A percentile compares a stretch with the other conserved stretches of the same genome.
Evolutionary conservation across 2,329 filamentous ascomycete species (phyloP).

Genomic region (Calonectria henricotiae): DNA sequence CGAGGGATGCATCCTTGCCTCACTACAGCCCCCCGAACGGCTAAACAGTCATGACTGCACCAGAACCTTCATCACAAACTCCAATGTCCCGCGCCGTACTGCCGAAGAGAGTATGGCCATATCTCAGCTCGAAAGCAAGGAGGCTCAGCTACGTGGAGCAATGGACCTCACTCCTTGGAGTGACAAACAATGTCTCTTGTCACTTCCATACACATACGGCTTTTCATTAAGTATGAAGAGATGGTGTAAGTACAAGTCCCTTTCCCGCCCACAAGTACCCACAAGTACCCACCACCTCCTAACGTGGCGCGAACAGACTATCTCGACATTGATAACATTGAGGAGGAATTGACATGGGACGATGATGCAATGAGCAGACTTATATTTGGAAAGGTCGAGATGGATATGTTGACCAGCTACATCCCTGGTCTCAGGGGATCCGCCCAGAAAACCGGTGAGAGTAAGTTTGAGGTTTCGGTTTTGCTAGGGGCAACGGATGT

Average conservation of each 20-base stretch:
- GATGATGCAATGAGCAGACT: constrained; percentile 4
- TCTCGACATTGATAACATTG: background rate
- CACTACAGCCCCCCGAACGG: background rate
- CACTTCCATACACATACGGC: constrained; percentile 22
- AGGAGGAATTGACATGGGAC: constrained; percentile 26
- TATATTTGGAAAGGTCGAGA: constrained; percentile 29
- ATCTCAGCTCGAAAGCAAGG: background rate
- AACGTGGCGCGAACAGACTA: background rate
- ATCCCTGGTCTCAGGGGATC: background rate
- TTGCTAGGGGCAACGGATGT: accelerated
- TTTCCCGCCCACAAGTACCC: background rate
- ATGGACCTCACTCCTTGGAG: constrained; percentile 25
- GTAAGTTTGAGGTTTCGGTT: background rate
- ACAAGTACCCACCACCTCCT: too few relatives aligned
- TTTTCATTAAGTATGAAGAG: constrained; percentile 30
- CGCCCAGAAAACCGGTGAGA: constrained; percentile 25
- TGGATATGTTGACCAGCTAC: background rate
- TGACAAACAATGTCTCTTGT: constrained; percentile 32
- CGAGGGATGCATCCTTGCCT: background rate
- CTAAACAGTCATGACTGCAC: background rate
- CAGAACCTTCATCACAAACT: background rate
- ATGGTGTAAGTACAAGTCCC: constrained; percentile 37
- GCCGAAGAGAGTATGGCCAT: background rate
- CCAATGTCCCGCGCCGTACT: background rate
- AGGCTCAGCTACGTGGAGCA: background rate